Base-by-base conservation (phyloP, 257 asterid genomes). In the Solanum verrucosum region DNA sequence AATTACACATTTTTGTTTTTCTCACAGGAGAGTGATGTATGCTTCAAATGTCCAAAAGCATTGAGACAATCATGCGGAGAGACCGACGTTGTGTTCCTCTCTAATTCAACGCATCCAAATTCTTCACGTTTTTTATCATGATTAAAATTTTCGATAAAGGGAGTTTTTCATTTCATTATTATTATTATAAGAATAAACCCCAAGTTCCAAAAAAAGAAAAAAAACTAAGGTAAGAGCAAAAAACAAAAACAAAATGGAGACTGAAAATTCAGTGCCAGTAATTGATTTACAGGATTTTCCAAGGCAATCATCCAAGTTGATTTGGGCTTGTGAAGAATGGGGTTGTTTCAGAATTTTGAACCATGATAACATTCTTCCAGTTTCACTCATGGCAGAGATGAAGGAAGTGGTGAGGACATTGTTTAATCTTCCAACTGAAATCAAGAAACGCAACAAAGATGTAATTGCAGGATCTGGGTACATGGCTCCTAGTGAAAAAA, bases 381-480 rank as follows among this genome's bases (percentile, higher is more conserved):
- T 88, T 84, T 87, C 91, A 40, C 90, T 89, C 37, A 93, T 93
- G 96, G 73, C 67, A 34, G 96, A 93, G 49, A 93, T 94, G 94
- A 94, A 93, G 87, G 10, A 70, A 3, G 91, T 91, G 3, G 92
- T 90, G 59, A 90, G 90, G 88, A 46, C 92, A 7, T 88, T 94
- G 44, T 73, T 94, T 42, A 93, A 94, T 75, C 95, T 93, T 84
- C 96, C 98, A 12, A 27, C 23, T 31, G 90, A 94, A 85, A 88
- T 90, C 90, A 93, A 93, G 92, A 35, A 82, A 88, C 84, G 94
- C 7, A 95, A 94, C 87, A 46, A 20, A 23, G 93, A 87, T 11
- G 95, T 90, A 4, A 91, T 94, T 25, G 89, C 89, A 9, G 94
- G 95, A 13, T 94, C 95, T 83, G 98, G 98, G 9, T 95, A 95